Conservation (phyloP, 164 flowering plant species). For the Vitis amurensis region DNA sequence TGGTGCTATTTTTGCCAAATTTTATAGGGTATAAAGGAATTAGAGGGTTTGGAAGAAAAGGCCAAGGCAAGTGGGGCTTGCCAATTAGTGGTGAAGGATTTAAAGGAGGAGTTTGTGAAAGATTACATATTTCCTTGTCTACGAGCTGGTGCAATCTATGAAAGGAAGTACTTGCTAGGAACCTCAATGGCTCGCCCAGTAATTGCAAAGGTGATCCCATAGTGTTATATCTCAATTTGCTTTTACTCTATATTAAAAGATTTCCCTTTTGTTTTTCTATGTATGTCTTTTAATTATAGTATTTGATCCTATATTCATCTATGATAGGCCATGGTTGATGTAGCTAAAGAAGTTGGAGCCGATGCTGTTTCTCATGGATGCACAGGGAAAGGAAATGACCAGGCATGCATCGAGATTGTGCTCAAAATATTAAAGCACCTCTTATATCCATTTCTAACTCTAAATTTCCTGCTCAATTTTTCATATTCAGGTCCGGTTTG, state of each 20-base stretch:
- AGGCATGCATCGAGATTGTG: constrained; percentile 38
- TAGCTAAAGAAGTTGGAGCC: constrained; percentile 95
- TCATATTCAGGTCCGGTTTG: constrained; percentile 81
- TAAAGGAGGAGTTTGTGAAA: constrained; percentile 87
- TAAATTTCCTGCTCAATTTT: background rate
- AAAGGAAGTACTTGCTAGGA: constrained; percentile 93
- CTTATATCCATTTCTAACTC: constrained; percentile 1
- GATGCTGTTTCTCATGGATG: constrained; percentile 99
- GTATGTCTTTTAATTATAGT: background rate
- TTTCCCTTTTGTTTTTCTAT: background rate
- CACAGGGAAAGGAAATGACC: constrained; percentile 99
- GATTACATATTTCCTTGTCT: constrained; percentile 89
- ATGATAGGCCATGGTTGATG: constrained; percentile 90
- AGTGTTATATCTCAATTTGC: background rate
- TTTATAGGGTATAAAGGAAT: constrained; percentile 68
- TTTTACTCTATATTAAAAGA: background rate
- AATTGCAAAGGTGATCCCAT: constrained; percentile 74
- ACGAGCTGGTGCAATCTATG: constrained; percentile 96
- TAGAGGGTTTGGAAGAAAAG: constrained; percentile 89
- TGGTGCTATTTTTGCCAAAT: background rate
- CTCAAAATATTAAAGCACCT: background rate
- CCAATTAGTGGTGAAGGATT: constrained; percentile 88
- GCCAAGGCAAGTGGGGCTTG: constrained; percentile 98
- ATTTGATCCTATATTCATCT: background rate
- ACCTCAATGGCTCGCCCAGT: constrained; percentile 99